phyloP scores from a whole-genome alignment of 140 eudicot species.

The Cichorium intybus region DNA sequence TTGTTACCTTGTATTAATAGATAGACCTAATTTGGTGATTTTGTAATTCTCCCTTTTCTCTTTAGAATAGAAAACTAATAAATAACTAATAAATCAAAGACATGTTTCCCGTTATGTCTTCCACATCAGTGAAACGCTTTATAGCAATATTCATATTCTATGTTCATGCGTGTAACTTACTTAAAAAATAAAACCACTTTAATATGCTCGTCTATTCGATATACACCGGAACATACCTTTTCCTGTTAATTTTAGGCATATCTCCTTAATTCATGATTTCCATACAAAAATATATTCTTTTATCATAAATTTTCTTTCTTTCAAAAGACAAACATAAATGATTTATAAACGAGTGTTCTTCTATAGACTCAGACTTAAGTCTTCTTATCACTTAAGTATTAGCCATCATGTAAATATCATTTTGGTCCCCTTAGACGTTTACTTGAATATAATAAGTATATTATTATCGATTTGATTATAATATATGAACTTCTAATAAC shows the following conservation, averaged over 20 bases:
- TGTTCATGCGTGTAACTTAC: not conserved
- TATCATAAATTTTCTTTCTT: too few relatives aligned
- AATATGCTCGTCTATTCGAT: not conserved
- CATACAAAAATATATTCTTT: not conserved
- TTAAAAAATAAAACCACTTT: not conserved
- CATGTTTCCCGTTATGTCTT: not conserved
- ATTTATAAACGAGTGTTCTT: not conserved
- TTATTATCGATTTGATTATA: too few relatives aligned
- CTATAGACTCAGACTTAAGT: too few relatives aligned
- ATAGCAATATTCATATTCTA: not conserved
- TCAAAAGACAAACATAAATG: not conserved
- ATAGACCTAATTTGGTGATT: too few relatives aligned
- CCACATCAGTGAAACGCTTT: not conserved
- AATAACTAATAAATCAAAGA: not conserved
- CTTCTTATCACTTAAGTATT: too few relatives aligned
- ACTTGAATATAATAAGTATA: not conserved
- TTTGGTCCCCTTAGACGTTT: too few relatives aligned
- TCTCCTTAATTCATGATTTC: too few relatives aligned
- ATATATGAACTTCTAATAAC: too few relatives aligned
- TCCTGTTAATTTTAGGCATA: not conserved
- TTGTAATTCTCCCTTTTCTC: too few relatives aligned
- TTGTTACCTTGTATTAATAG: too few relatives aligned
- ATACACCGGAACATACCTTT: not conserved
- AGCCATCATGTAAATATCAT: too few relatives aligned
- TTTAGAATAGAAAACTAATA: not conserved